phyloP scores from a whole-genome alignment of 768 basidiomycete species.

The Boletus reticuloceps region DNA sequence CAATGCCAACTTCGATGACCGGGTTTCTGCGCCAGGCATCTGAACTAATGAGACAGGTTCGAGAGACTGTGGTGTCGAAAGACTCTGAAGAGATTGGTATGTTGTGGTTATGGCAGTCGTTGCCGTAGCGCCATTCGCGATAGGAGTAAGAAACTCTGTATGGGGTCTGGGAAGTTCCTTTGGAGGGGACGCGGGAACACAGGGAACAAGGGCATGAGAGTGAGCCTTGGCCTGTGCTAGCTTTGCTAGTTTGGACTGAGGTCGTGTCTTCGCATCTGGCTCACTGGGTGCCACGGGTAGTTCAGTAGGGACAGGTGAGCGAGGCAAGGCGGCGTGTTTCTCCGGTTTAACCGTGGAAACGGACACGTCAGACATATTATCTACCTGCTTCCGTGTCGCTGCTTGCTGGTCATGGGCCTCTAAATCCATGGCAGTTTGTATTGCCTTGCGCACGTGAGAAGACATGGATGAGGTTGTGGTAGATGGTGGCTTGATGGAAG shows the following conservation, averaged over 20 bases:
- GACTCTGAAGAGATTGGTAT: conserved; percentile 67
- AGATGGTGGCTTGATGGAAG: conserved; percentile 23
- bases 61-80: conserved; percentile 39
- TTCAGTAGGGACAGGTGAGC: conserved; percentile 18
- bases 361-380: conserved; percentile 15
- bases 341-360: conserved; percentile 23
- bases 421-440: conserved; percentile 61
- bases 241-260: conserved; percentile 70
- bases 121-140: conserved; percentile 78
- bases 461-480: conserved; percentile 50
- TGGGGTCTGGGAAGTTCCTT: conserved; percentile 43
- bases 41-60: conserved; percentile 22
- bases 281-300: conserved; percentile 12
- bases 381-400: conserved; percentile 6
- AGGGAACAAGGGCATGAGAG: conserved; percentile 19
- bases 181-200: conserved; percentile 29
- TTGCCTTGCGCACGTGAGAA: conserved; percentile 61
- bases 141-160: conserved; percentile 74
- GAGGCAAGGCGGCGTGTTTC: conserved; percentile 20
- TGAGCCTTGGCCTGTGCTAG: conserved; percentile 61
- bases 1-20: conserved; percentile 72
- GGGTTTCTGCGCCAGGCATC: conserved; percentile 36
- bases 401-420: conserved; percentile 48
- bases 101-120: conserved; percentile 84
- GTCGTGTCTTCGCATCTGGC: conserved; percentile 30